phyloP scores from a whole-genome alignment of 2,329 filamentous ascomycete species.

The Aureobasidium subglaciale region DNA sequence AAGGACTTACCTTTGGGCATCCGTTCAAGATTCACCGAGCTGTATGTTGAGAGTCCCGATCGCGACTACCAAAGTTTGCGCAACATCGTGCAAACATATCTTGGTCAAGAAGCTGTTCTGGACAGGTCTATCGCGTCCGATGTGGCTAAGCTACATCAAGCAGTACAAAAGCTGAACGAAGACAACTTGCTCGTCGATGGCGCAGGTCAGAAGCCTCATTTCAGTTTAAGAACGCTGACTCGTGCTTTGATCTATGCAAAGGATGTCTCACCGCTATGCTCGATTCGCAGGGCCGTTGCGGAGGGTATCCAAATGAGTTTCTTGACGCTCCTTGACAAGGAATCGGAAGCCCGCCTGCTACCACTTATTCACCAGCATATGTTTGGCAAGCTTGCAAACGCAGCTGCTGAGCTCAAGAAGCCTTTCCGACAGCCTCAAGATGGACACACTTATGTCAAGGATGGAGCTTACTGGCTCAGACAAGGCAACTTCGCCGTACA shows the following conservation, averaged over 20 bases:
- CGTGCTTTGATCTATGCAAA: constrained; percentile 82
- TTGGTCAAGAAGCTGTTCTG: constrained; percentile 60
- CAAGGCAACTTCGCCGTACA: constrained; percentile 62
- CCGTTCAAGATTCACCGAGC: constrained; percentile 86
- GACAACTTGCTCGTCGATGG: constrained; percentile 87
- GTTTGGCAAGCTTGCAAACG: constrained; percentile 61
- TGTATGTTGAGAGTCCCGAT: constrained; percentile 90
- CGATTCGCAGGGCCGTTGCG: constrained; percentile 74
- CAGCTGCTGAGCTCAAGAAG: constrained; percentile 67
- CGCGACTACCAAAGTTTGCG: constrained; percentile 78
- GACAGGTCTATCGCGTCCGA: constrained; percentile 70
- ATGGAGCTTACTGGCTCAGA: constrained; percentile 59
- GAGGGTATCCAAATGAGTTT: constrained; percentile 99
- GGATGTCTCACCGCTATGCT: constrained; percentile 77
- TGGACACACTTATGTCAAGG: constrained; percentile 66
- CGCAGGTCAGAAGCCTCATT: constrained; percentile 91
- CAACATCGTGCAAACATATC: constrained; percentile 80
- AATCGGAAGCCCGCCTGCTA: constrained; percentile 71
- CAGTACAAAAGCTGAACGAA: constrained; percentile 73
- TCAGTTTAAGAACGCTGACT: constrained; percentile 89
- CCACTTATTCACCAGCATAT: constrained; percentile 77
- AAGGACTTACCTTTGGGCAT: constrained; percentile 84
- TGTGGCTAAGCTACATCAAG: constrained; percentile 79
- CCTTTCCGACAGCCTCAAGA: constrained; percentile 71
- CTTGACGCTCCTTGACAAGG: constrained; percentile 74